phyloP scores from a whole-genome alignment of 1,139 yeast genomes.

The Scheffersomyces parashehatae region DNA sequence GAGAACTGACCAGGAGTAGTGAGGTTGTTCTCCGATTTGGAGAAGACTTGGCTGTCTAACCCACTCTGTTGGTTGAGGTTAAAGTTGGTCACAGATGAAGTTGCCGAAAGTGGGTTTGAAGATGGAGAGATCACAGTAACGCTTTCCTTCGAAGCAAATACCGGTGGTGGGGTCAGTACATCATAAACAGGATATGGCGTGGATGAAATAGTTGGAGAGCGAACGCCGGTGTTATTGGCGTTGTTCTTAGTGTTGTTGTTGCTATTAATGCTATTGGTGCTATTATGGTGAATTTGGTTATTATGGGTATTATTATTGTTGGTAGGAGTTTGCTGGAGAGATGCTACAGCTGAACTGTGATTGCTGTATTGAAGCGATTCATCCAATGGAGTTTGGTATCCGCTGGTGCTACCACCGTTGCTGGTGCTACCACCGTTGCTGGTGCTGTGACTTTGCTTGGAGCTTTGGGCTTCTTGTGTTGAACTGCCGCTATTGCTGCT shows the following conservation, averaged over 20 bases:
- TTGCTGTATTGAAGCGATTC: background rate
- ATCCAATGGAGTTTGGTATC: background rate
- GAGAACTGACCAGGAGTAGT: conserved; percentile 15
- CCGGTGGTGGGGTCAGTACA: conserved; percentile 16
- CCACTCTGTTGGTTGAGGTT: conserved; percentile 17
- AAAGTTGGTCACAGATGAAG: conserved; percentile 42
- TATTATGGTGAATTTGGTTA: too few species aligned
- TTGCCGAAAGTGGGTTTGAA: conserved; percentile 34
- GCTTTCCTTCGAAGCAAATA: conserved; percentile 10
- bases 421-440: background rate
- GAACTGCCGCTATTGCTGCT: background rate
- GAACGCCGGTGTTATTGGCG: background rate
- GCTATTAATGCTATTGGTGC: background rate
- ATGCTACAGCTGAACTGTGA: background rate
- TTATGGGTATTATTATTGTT: background rate
- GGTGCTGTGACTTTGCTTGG: too few species aligned
- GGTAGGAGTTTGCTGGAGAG: conserved; percentile 1
- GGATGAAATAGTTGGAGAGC: background rate
- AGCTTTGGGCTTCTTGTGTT: too few species aligned
- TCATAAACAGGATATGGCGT: conserved; percentile 9
- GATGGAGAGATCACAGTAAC: conserved; percentile 23
- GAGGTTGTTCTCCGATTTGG: conserved; percentile 33
- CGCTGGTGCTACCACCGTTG: background rate
- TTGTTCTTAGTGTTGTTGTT: background rate
- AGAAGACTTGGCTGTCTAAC: conserved; percentile 11